Evolutionary conservation across 768 basidiomycete species (phyloP).

Genomic region (Trametes meyenii): DNA sequence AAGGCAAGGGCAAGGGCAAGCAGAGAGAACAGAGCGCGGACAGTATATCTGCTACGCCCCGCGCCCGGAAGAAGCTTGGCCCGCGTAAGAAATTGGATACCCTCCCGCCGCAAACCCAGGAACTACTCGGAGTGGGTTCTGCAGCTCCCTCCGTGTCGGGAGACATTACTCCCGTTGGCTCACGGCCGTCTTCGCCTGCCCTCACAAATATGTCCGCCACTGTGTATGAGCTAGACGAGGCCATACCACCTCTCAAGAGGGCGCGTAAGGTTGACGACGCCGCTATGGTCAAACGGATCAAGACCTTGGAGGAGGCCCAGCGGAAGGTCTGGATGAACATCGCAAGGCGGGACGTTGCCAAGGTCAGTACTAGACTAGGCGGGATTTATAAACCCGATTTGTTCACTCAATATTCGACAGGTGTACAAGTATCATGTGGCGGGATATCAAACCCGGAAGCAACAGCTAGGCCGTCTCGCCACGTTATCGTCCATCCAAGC

Average conservation of each 20-base stretch:
- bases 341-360: slow-evolving; percentile 80
- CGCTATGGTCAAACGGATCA: slow-evolving; percentile 73
- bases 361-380: slow-evolving; percentile 47
- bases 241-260: slow-evolving; percentile 68
- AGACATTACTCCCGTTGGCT: slow-evolving; percentile 71
- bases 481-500: slow-evolving; percentile 77
- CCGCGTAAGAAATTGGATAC: slow-evolving; percentile 59
- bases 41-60: slow-evolving; percentile 55
- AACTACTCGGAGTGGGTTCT: slow-evolving; percentile 50
- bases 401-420: slow-evolving; percentile 39
- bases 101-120: slow-evolving; percentile 53
- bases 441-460: slow-evolving; percentile 66
- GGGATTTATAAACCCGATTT: neutral
- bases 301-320: slow-evolving; percentile 80
- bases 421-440: slow-evolving; percentile 78
- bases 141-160: slow-evolving; percentile 58
- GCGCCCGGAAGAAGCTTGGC: slow-evolving; percentile 57
- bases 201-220: slow-evolving; percentile 55
- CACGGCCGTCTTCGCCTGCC: slow-evolving; percentile 71
- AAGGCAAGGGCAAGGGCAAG: slow-evolving; percentile 58
- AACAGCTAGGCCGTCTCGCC: slow-evolving; percentile 76
- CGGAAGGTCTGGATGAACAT: slow-evolving; percentile 91
- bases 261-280: slow-evolving; percentile 78
- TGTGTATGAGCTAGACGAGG: slow-evolving; percentile 73
- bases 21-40: slow-evolving; percentile 62